Percentiles rank a stretch among this genome's conserved stretches.
Conservation (phyloP, 305 asterid genomes). For the Fraxinus ornus region DNA sequence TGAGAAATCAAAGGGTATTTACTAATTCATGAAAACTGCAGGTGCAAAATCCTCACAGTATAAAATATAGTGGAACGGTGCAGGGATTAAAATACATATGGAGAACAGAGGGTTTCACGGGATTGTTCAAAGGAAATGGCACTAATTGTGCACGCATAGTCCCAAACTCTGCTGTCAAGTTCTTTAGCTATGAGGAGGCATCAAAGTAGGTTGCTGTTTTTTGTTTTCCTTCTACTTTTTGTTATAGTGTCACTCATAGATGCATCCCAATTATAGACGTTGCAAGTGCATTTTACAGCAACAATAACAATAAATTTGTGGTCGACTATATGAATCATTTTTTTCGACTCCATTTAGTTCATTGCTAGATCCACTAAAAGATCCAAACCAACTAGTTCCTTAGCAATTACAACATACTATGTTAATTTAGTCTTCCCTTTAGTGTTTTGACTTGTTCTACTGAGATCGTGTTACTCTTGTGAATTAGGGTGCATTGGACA, state of each 20-base stretch:
- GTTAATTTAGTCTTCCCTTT: neutral
- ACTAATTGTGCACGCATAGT: constrained; percentile 90
- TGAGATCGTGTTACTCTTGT: neutral
- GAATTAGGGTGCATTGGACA: neutral
- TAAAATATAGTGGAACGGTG: constrained; percentile 77
- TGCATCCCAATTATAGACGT: neutral
- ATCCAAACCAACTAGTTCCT: neutral
- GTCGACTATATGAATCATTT: neutral
- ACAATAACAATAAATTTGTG: neutral
- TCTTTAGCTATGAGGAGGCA: constrained; percentile 96
- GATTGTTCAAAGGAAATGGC: constrained; percentile 90
- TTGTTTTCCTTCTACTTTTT: neutral
- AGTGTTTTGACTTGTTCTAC: neutral
- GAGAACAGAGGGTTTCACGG: constrained; percentile 83
- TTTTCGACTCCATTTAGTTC: neutral
- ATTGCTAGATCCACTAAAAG: neutral
- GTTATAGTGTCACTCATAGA: neutral
- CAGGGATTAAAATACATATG: constrained; percentile 88
- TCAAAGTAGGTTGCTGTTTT: constrained; percentile 55
- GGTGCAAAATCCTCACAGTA: constrained; percentile 89
- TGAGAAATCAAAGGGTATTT: neutral
- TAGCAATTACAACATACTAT: neutral
- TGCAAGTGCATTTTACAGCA: neutral
- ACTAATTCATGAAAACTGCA: constrained; percentile 26
- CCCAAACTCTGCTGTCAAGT: constrained; percentile 90